Base-by-base conservation (phyloP, 257 asterid genomes). In the Nicotiana sylvestris region DNA sequence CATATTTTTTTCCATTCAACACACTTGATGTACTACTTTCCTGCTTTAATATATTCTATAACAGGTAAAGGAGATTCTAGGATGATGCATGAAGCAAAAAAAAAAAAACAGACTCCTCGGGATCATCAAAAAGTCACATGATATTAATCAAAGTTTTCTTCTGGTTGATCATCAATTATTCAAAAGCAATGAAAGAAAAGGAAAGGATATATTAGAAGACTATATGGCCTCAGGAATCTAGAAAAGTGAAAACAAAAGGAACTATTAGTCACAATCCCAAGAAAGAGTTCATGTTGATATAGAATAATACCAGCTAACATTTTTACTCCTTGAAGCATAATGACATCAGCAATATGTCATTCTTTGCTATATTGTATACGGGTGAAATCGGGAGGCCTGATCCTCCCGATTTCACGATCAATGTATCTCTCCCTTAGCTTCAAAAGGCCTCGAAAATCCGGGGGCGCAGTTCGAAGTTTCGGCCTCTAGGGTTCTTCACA, bases 1-100 rank as follows among this genome's bases (percentile, higher is more conserved):
- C 78, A 80, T 68, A 83, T 84, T 88, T 82, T 74, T 91, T 89
- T 83, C 84, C 82, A 62, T 91, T 87, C 80, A 86, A 87, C 81
- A 76, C 87, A 87, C 83, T 87, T 88, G 90, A 58, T 84, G 91
- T 84, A 87, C 91, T 88, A 89, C 81, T 67, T 88, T 80, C 30
- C 83, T 82, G 89, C 97, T 92, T 94, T 92, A 85, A 87, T 69
- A 87, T 89, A 89, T 94, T 90, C 95, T 90, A 85, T 81, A 72
- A 83, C 85, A 80, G 83, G 92, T 66, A 90, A 94, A 94, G 97
- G 88, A 91, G 98, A 94, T 91, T 94, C 97, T 88, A 81, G 97
- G 93, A 94, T 91, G 93, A 94, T 91, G 96, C 93, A 86, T 15
- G 76, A n/a, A 56, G 61, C 33, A 30, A 30, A 30, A 30, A 30